phyloP scores from a whole-genome alignment of 1,284 basidiomycete genomes.

The Boletus semigastroideus region DNA sequence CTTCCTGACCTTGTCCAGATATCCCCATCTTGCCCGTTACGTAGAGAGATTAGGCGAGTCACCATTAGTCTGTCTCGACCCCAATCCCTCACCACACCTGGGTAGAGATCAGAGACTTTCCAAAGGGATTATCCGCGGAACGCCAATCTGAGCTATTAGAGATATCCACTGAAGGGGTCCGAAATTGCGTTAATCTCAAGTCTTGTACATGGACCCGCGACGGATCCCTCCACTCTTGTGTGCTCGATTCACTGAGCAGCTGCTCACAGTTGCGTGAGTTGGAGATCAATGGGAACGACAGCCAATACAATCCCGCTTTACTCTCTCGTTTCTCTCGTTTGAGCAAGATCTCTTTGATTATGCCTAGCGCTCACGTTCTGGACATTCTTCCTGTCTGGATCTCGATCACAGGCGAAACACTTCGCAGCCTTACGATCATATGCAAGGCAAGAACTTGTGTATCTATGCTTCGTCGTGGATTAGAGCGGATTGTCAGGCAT shows the following conservation, averaged over 20 bases:
- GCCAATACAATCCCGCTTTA: constrained; percentile 46
- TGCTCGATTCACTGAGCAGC: constrained; percentile 49
- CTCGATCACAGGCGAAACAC: constrained; percentile 38
- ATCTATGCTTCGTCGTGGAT: background rate
- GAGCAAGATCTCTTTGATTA: constrained; percentile 59
- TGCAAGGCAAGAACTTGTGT: constrained; percentile 53
- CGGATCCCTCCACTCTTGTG: constrained; percentile 58
- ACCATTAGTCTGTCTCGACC: background rate
- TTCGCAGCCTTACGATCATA: constrained; percentile 59
- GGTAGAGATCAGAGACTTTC: constrained; percentile 66
- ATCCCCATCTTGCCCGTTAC: constrained; percentile 50
- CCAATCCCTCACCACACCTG: constrained; percentile 3
- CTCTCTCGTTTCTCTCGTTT: constrained; percentile 51
- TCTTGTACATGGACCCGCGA: constrained; percentile 76
- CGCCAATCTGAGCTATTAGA: constrained; percentile 37
- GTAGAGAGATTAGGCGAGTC: constrained; percentile 55
- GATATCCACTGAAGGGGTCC: constrained; percentile 48
- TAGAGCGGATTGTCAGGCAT: constrained; percentile 40
- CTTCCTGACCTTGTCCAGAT: constrained; percentile 49
- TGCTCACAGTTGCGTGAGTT: constrained; percentile 49
- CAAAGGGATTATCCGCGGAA: constrained; percentile 42
- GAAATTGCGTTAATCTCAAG: constrained; percentile 58
- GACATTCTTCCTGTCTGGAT: constrained; percentile 52
- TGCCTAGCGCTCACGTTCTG: constrained; percentile 61
- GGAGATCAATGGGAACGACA: constrained; percentile 67